These are phyloP conservation scores for Cercospora sesami DNA, from an alignment of 2,329 filamentous ascomycete species.

Conservation along the genomic window DNA sequence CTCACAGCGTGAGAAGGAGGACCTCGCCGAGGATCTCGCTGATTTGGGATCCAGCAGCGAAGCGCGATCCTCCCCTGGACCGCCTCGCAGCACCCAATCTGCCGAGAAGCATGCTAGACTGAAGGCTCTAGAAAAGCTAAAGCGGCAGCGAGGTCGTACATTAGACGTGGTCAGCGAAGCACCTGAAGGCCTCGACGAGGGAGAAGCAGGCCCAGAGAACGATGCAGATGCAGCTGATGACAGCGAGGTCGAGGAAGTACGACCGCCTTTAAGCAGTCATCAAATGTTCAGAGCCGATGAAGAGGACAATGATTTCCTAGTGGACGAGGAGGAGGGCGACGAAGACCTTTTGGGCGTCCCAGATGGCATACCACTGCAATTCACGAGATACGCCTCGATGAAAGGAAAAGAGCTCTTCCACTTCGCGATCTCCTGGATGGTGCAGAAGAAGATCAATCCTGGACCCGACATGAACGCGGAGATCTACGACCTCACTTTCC, in stretches of 20 bases:
- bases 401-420: conserved; percentile 72
- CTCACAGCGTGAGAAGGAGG: conserved; percentile 41
- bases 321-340: conserved; percentile 52
- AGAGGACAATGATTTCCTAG: conserved; percentile 62
- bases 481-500: conserved; percentile 68
- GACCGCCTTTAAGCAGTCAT: conserved; percentile 39
- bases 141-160: conserved; percentile 38
- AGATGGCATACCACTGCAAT: conserved; percentile 65
- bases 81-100: conserved; percentile 33
- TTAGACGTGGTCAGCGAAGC: conserved; percentile 27
- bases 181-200: conserved; percentile 27
- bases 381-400: conserved; percentile 65
- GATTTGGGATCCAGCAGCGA: conserved; percentile 43
- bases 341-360: conserved; percentile 58
- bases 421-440: conserved; percentile 75
- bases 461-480: conserved; percentile 63
- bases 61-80: conserved; percentile 29
- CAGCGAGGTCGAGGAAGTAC: conserved; percentile 55
- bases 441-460: conserved; percentile 75
- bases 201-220: conserved; percentile 33
- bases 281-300: conserved; percentile 54
- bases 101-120: conserved; percentile 42
- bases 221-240: conserved; percentile 33
- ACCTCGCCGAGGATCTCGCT: conserved; percentile 50
- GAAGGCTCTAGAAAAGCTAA: conserved; percentile 47